Evolutionary conservation across 2,329 filamentous ascomycete genomes (phyloP).

Genomic region (Sporothrix humicola): DNA sequence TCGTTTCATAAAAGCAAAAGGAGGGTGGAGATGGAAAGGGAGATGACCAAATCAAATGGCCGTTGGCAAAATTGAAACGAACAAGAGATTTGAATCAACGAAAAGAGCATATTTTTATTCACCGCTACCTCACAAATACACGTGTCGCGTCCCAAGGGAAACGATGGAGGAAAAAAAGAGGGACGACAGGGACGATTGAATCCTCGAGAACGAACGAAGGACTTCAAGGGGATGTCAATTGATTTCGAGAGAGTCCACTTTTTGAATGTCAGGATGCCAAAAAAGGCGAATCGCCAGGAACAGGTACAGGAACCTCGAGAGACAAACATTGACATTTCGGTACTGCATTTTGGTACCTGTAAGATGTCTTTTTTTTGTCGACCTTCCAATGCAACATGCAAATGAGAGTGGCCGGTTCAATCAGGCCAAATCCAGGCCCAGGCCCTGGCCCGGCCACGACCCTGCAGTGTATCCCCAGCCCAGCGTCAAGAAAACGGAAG

Average conservation of each 20-base stretch:
- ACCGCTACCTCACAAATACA: slow-evolving; percentile 14
- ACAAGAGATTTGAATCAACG: neutral
- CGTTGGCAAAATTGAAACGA: slow-evolving; percentile 13
- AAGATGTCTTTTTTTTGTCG: neutral
- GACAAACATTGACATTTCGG: neutral
- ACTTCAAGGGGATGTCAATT: neutral
- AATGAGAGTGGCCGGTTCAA: slow-evolving; percentile 1
- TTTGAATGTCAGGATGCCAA: neutral
- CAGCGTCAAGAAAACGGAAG: neutral
- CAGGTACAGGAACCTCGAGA: neutral
- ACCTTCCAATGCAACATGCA: slow-evolving; percentile 9
- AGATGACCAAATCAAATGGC: slow-evolving; percentile 16
- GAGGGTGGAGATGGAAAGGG: slow-evolving; percentile 24
- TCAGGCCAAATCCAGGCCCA: slow-evolving; percentile 3
- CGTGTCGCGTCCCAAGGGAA: slow-evolving; percentile 22
- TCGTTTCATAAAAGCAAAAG: slow-evolving; percentile 27
- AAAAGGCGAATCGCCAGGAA: slow-evolving; percentile 12
- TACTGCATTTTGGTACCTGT: neutral
- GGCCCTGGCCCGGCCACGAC: neutral
- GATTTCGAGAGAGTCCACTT: neutral
- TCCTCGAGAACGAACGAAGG: neutral
- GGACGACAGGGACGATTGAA: neutral
- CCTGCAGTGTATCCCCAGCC: slow-evolving; percentile 15
- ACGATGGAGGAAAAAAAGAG: slow-evolving; percentile 16
- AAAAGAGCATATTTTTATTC: neutral